Base-by-base conservation (phyloP, 106 monocot genomes). In the Vanilla planifolia region DNA sequence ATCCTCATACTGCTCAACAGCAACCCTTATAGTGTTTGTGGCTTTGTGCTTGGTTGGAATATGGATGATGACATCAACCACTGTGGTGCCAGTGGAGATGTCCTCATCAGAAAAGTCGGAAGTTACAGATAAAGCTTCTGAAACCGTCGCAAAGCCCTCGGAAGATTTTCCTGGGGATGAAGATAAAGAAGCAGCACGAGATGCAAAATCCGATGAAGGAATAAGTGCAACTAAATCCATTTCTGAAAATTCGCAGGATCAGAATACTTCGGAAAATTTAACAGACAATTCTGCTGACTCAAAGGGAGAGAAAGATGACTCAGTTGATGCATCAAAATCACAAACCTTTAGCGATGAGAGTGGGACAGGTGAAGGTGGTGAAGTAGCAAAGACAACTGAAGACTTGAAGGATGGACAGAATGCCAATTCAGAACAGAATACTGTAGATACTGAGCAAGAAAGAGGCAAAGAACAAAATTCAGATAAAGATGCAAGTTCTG, bases 31-130 rank as follows among this genome's bases (percentile, higher is more conserved):
- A 4, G 80, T 86, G 16, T 81, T 95, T 62, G 80, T 95, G 20
- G 94, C 83, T 29, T 80, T 90, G 42, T 83, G 89, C 57, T 65
- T 95, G 70, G 80, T 89, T 29, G 89, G 83, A 20, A 76, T 85
- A 21, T 95, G 94, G 94, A 84, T 86, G 80, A 83, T 90, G 82
- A 86, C 89, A n/a, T 95, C 89, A 32, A 78, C 86, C 13, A 61
- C 72, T 4, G 71, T 83, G 27, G 63, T 80, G 37, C 76, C 94
- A 7, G 62, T 73, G 13, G 65, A 82, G 11, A 50, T 79, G 55
- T 71, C 85, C 9, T 65, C 75, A 55, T 51, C 61, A 55, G 33
- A 61, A 34, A 79, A 71, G 42, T 46, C 77, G 19, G 78, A 77
- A 48, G 34, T 45, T 23, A 78, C 57, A 26, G 62, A 67, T 10